Evolutionary conservation across 2,329 filamentous ascomycete genomes (phyloP), one percentile per base, ranked within the genome.

Genomic region (Pseudocercospora eumusae): DNA sequence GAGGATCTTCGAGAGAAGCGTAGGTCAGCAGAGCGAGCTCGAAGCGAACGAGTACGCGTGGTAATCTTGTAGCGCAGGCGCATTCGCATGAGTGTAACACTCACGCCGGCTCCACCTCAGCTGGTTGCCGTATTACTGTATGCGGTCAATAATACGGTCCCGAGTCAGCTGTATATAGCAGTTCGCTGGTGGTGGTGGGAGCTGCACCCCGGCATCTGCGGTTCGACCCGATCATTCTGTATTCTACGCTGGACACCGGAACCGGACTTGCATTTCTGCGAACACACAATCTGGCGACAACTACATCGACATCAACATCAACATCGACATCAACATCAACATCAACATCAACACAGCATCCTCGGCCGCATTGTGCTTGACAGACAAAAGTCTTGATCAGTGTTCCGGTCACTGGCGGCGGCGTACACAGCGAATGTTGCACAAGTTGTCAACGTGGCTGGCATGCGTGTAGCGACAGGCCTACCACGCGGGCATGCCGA

Each of bases 401-500:
- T n/a, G 11, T 3, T 36, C 15, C 15, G 4, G 4, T 15, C 33
- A 36, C 33, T 36, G 15, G 13, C 33, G 33, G 33, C 15, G n/a
- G 33, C 33, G 47, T 25, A 27, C 23, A 3, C 10, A 23, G 47
- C 20, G 47, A 25, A 23, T 50, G 21, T 50, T 21, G 20, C 15
- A n/a, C 47, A 25, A 27, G n/a, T n/a, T n/a, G n/a, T n/a, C 18
- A 50, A 50, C 47, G 47, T 50, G 47, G 47, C 47, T 27, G 10
- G 21, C 47, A 50, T 25, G 33, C 6, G 49, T 53, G 27, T 33
- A 27, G 50, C 47, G 13, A 52, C 47, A 52, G 47, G 47, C 28
- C 50, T 54, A 54, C 50, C 50, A 36, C 50, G 25, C 50, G 50
- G 50, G 3, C 50, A 31, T 23, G 50, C 50, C 50, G 50, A 54